phyloP scores from a whole-genome alignment of 116 monocot genomes.

The Zostera marina region DNA sequence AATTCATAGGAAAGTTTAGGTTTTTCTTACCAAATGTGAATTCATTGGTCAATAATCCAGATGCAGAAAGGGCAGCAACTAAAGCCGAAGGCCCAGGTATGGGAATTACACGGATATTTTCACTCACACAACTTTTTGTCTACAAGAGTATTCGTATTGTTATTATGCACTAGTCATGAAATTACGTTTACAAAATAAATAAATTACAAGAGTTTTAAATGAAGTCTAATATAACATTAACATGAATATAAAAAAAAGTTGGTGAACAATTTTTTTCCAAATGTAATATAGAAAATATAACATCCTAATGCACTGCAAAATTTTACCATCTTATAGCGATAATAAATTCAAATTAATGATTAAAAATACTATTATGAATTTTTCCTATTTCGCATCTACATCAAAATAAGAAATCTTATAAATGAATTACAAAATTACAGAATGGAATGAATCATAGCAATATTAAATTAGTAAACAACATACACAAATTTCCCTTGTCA shows the following conservation, averaged over 20 bases:
- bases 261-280: not conserved
- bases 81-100: conserved; percentile 93
- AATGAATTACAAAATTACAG: too few relatives aligned
- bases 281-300: not conserved
- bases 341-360: too few relatives aligned
- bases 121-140: conserved; percentile 55
- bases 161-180: not conserved
- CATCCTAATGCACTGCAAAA: not conserved
- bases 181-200: not conserved
- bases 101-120: conserved; percentile 70
- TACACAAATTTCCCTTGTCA: too few relatives aligned
- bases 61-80: conserved; percentile 83
- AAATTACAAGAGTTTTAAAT: not conserved
- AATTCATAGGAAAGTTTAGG: not conserved
- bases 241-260: not conserved
- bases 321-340: too few relatives aligned
- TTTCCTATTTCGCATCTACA: too few relatives aligned
- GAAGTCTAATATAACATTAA: not conserved
- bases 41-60: conserved; percentile 71
- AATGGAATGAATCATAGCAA: too few relatives aligned
- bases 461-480: too few relatives aligned
- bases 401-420: too few relatives aligned
- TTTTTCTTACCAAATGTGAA: conserved; percentile 73
- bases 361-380: too few relatives aligned
- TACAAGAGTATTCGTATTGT: conserved; percentile 7